These are phyloP conservation scores for Phialophora chinensis DNA, from an alignment of 2,329 filamentous ascomycete genomes.

Conservation along the genomic window DNA sequence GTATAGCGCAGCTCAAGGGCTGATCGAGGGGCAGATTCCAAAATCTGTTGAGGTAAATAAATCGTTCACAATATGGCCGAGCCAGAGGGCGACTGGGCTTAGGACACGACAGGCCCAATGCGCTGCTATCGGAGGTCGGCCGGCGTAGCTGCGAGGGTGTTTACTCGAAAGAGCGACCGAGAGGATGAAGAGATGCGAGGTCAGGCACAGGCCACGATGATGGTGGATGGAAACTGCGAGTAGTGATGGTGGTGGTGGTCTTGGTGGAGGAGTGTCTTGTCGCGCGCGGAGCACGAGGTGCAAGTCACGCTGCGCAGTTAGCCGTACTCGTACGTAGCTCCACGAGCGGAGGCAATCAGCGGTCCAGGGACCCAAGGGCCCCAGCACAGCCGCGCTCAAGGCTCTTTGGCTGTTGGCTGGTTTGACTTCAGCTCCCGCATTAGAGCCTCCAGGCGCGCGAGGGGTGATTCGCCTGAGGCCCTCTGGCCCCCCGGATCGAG, in stretches of 20 bases:
- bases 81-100: not conserved
- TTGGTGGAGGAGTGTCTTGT: slow-evolving; percentile 16
- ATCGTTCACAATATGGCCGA: not conserved
- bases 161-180: slow-evolving; percentile 5
- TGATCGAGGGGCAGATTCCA: slow-evolving; percentile 29
- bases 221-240: not conserved
- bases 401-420: slow-evolving; percentile 2
- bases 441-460: slow-evolving; percentile 17
- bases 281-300: slow-evolving; percentile 6
- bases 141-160: slow-evolving; percentile 1
- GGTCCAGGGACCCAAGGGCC: not conserved
- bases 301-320: not conserved
- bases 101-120: slow-evolving; percentile 13
- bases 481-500: not conserved
- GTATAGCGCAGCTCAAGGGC: slow-evolving; percentile 19
- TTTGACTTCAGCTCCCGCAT: slow-evolving; percentile 15
- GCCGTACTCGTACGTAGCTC: not conserved
- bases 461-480: slow-evolving; percentile 13
- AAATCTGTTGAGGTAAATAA: slow-evolving; percentile 3
- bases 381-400: slow-evolving; percentile 9
- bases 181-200: not conserved
- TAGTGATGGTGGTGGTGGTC: slow-evolving; percentile 11
- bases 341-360: not conserved
- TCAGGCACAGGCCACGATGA: not conserved
- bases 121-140: slow-evolving; percentile 16